Base-by-base conservation (phyloP, 2,329 filamentous ascomycete genomes). In the Aspergillus sp. region DNA sequence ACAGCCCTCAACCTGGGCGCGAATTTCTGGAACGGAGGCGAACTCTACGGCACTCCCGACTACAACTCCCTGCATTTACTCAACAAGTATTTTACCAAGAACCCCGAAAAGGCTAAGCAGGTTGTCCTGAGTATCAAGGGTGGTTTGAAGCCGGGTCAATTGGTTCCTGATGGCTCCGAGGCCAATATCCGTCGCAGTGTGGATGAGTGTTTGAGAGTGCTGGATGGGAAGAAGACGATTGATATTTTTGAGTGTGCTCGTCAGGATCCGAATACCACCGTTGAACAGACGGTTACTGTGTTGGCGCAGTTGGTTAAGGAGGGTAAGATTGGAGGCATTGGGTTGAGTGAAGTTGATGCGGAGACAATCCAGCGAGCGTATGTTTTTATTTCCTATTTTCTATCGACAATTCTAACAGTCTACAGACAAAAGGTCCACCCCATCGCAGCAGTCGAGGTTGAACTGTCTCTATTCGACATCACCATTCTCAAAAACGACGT, bases 101-200 rank as follows among this genome's bases (percentile, higher is more conserved):
- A 85, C 57, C 82, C 83, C 1, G 77, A 82, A 48, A 78, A 85
- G 49, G 80, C 81, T 6, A 68, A 75, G 39, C 79, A 81, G 56
- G 71, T 86, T 7, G 71, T 83, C 8, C 64, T 86, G 37, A 75
- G 73, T 53, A 74, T 86, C 58, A 86, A 86, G 65, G 82, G 82
- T 27, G 77, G 72, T 6, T 32, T 70, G 29, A 59, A 73, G 35
- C 46, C 62, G 2, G 50, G 58, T 5, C 61, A 52, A 7, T 52
- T 70, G 32, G 43, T 41, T 1, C 70, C 75, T 0, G 75, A 83
- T 53, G 74, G 77, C 13, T 77, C 73, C 4, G 73, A 76, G 6
- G 73, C 75, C 34, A 71, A 70, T 35, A 68, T 84, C 13, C 75
- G 79, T 29, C 70, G 69, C 32, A 82, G 76, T 5, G 67, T 86